These are phyloP conservation scores for Coelastrella sp. DNA, from an alignment of 139 green algal species.

Conservation along the genomic window DNA sequence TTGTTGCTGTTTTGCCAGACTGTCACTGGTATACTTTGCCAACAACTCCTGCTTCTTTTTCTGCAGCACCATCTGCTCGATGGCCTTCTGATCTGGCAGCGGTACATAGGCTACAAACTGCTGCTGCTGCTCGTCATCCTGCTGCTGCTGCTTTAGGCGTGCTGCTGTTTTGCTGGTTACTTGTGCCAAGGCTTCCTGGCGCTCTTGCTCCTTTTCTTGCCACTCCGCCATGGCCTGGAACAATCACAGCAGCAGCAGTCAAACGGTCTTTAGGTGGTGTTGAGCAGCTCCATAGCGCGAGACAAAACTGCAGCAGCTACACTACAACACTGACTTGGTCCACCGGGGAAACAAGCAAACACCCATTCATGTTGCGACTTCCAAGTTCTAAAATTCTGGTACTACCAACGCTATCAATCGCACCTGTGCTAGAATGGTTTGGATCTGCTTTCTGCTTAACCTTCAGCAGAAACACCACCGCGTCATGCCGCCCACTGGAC, in stretches of 20 bases:
- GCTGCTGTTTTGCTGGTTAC: slow-evolving; percentile 5
- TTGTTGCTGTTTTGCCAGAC: slow-evolving; percentile 81
- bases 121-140: neutral
- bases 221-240: slow-evolving; percentile 79
- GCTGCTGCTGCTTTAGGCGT: slow-evolving; percentile 18
- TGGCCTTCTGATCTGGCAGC: slow-evolving; percentile 93
- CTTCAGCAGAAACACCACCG: too few relatives aligned
- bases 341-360: too few relatives aligned
- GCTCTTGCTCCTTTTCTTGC: slow-evolving; percentile 76
- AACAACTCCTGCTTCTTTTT: slow-evolving; percentile 96
- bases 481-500: too few relatives aligned
- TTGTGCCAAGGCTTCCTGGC: slow-evolving; percentile 51
- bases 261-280: neutral
- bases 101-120: slow-evolving; percentile 95
- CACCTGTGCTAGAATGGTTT: too few relatives aligned
- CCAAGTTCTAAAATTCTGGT: too few relatives aligned
- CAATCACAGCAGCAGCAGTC: neutral
- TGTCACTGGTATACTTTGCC: slow-evolving; percentile 84
- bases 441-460: too few relatives aligned
- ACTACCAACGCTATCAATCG: too few relatives aligned
- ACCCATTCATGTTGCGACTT: too few relatives aligned
- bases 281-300: too few relatives aligned
- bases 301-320: too few relatives aligned
- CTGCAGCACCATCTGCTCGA: slow-evolving; percentile 91
- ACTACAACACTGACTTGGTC: too few relatives aligned